Evolutionary conservation across 225 moss, liverwort and hornwort species (phyloP).

Genomic region (Sphagnum contortum): DNA sequence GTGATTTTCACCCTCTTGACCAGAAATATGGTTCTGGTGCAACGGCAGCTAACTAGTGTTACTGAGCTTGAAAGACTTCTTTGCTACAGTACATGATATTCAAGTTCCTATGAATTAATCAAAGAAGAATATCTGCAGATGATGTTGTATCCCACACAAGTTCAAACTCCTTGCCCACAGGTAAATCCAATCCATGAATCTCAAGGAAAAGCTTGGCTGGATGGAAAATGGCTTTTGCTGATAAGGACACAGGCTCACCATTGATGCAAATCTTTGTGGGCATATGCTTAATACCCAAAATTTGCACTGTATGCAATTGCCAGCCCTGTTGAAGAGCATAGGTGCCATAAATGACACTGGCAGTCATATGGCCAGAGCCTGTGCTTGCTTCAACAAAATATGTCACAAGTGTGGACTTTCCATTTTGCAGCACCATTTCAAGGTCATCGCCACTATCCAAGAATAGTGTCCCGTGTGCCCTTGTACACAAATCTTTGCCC

Average conservation of each 20-base stretch:
- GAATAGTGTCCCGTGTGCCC: constrained; percentile 45
- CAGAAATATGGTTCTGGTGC: too few relatives aligned
- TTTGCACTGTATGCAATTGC: constrained; percentile 17
- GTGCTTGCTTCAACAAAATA: constrained; percentile 20
- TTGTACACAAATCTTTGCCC: constrained; percentile 8
- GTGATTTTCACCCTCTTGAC: too few relatives aligned
- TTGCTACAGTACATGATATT: too few relatives aligned
- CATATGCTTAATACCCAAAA: constrained; percentile 25
- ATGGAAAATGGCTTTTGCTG: constrained; percentile 18
- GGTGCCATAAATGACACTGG: constrained; percentile 25
- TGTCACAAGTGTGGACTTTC: constrained; percentile 34
- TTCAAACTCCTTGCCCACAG: constrained; percentile 35
- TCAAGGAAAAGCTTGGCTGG: constrained; percentile 6
- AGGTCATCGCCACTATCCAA: constrained; percentile 54
- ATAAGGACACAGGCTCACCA: constrained; percentile 2
- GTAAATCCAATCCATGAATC: constrained; percentile 21
- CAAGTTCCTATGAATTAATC: too few relatives aligned
- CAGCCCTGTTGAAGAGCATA: constrained; percentile 31
- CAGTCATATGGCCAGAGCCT: constrained; percentile 11
- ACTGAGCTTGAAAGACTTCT: too few relatives aligned
- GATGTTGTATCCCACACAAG: constrained; percentile 27
- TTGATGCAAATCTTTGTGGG: constrained; percentile 26
- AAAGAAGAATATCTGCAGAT: not conserved
- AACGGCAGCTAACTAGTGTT: too few relatives aligned
- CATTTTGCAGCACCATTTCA: constrained; percentile 41